A percentile compares a stretch with the other conserved stretches of the same genome.
Conservation (phyloP, 164 flowering plant species). For the Magnolia officinalis region DNA sequence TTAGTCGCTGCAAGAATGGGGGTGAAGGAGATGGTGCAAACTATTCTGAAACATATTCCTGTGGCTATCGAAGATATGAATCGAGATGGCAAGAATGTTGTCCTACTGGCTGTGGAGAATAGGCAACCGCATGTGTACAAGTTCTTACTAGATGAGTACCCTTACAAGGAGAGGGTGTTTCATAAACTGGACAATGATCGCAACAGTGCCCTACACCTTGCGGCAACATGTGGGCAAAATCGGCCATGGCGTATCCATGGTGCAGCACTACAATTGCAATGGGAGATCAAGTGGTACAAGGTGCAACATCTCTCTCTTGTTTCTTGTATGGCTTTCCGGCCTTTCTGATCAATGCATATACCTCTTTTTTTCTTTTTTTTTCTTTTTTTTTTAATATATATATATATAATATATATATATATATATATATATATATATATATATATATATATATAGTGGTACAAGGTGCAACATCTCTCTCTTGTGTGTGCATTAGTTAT, state of each 20-base stretch:
- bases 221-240: conserved; percentile 24
- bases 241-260: conserved; percentile 48
- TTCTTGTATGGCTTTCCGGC: no score
- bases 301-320: conserved; percentile 14
- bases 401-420: no score
- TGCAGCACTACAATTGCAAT: conserved; percentile 45
- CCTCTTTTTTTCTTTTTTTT: neutral
- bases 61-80: conserved; percentile 35
- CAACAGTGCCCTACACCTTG: conserved; percentile 42
- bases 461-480: conserved; percentile 21
- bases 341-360: no score
- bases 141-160: conserved; percentile 9
- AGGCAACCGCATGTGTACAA: conserved; percentile 37
- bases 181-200: conserved; percentile 31
- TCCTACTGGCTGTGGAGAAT: conserved; percentile 41
- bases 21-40: conserved; percentile 35
- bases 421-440: no score
- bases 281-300: conserved; percentile 53
- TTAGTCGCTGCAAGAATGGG: conserved; percentile 15
- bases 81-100: conserved; percentile 28
- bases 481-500: no score
- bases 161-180: conserved; percentile 22
- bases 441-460: no score
- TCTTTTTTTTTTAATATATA: no score
- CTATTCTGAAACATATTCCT: conserved; percentile 24